These are phyloP conservation scores for Albugo candida DNA, from an alignment of 352 stramenopile genomes.

Conservation along the genomic window DNA sequence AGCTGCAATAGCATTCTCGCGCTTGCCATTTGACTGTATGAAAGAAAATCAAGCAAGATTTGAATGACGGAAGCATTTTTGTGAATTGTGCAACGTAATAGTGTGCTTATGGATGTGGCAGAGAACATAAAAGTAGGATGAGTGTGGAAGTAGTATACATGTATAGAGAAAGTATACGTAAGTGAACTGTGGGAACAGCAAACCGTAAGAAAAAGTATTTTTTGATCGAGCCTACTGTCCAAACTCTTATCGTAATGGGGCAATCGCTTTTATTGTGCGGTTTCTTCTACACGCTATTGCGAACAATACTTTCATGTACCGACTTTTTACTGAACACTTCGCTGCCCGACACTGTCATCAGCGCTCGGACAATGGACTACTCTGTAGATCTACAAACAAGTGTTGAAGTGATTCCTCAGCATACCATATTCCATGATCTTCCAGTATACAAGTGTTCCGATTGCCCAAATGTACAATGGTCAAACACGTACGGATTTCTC, in stretches of 20 bases:
- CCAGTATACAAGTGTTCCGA: conserved; percentile 15
- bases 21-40: conserved; percentile 12
- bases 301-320: conserved; percentile 12
- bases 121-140: too few relatives aligned
- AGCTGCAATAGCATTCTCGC: conserved; percentile 5
- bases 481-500: conserved; percentile 22
- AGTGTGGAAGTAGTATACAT: too few relatives aligned
- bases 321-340: conserved; percentile 34
- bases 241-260: too few relatives aligned
- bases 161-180: too few relatives aligned
- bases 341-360: conserved; percentile 12
- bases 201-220: too few relatives aligned
- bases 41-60: conserved; percentile 1
- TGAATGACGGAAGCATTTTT: background rate
- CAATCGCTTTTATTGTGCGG: too few relatives aligned
- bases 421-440: conserved; percentile 24
- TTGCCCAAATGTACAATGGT: conserved; percentile 26
- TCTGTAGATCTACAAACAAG: conserved; percentile 19
- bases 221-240: too few relatives aligned
- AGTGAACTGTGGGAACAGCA: too few relatives aligned
- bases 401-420: conserved; percentile 27
- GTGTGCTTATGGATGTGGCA: too few relatives aligned
- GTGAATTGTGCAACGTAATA: too few relatives aligned
- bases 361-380: conserved; percentile 37
- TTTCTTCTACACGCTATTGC: too few relatives aligned